Evolutionary conservation across 2,329 filamentous ascomycete species (phyloP), one percentile per base, ranked within the genome.

Genomic region (Drechslerella coelobrocha): DNA sequence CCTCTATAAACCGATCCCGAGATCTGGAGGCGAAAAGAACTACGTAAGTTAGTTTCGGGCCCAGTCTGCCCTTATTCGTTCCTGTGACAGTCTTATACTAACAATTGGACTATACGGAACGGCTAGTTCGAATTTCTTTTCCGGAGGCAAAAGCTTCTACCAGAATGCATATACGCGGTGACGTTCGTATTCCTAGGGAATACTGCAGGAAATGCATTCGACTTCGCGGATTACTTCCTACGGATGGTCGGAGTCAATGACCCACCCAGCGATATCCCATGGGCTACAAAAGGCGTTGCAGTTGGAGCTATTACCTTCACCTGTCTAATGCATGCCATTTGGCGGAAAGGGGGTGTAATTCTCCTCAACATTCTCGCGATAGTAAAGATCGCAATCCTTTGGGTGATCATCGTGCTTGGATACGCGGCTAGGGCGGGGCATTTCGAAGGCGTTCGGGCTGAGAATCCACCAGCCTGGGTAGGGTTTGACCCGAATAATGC

Each of bases 281-380:
- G 78, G 10, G 61, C 78, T 1, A 79, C 82, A 10, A 78, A 81
- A 29, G 83, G 80, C 2, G 80, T 85, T 39, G 83, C 84, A 0
- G 78, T 85, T 24, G 79, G 76, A 2, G 77, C 80, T 0, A 78
- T 82, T 6, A 79, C 79, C 0, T 73, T 80, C 9, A 80, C 81
- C 2, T 82, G 82, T 61, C 77, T 83, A 17, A 78, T 84, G 0
- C 83, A 85, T 66, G 79, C 76, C 2, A 75, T 78, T 26, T 84
- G 82, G 45, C 78, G 84, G 24, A 77, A 80, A 6, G 82, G 82
- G 2, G 84, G 84, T 1, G 83, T 85, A 45, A 74, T 78, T 21
- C 73, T 85, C 23, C 84, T 83, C 74, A 85, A 85, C 69, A 23
- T 79, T n/a, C 77, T 85, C 29, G 83, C 83, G 2, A 75, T 81